Base-by-base conservation (phyloP, 2,329 filamentous ascomycete species). In the Xylariales sp. region DNA sequence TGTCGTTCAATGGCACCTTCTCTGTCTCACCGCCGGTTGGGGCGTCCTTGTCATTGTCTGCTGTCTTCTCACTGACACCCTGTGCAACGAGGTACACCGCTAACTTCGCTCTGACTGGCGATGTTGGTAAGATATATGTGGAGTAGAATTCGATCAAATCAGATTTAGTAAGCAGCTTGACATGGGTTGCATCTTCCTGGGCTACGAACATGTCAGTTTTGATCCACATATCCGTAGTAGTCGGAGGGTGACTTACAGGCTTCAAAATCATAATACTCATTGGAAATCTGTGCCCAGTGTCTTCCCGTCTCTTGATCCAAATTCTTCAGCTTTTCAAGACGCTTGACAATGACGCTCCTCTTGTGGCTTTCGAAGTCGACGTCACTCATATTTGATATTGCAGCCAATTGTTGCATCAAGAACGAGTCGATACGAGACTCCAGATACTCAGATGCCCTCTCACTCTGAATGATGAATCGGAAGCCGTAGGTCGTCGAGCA, bases 241-340 rank as follows among this genome's bases (percentile, higher is more conserved):
- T n/a, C n/a, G n/a, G n/a, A n/a, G n/a, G n/a, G n/a, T 39, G n/a
- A 70, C 78, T 62, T 72, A 89, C 91, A 80, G 59, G 86, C 80
- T 55, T 88, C 76, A 63, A 97, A 98, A 62, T 96, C 89, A 61
- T 90, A 94, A 51, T 84, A 87, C 59, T 96, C 90, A 39, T 76
- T 85, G 38, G 80, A 78, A 51, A 98, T 88, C 56, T 96, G 88
- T 38, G 73, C 74, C 90, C 88, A 95, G 59, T 94, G 84, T 32
- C 88, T 77, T 42, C 73, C 76, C 4, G 83, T 88, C 66, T 98
- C 93, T 50, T 91, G 85, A 45, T 83, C 78, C 34, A 98, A 69
- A 51, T 96, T 97, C 73, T 95, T 95, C 53, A 95, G 64, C 63
- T 94, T 95, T 66, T 97, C 90, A 16, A 95, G 69, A 12, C 88